Base-by-base conservation (phyloP, 805 yeast genomes). In the Candida corydali region DNA sequence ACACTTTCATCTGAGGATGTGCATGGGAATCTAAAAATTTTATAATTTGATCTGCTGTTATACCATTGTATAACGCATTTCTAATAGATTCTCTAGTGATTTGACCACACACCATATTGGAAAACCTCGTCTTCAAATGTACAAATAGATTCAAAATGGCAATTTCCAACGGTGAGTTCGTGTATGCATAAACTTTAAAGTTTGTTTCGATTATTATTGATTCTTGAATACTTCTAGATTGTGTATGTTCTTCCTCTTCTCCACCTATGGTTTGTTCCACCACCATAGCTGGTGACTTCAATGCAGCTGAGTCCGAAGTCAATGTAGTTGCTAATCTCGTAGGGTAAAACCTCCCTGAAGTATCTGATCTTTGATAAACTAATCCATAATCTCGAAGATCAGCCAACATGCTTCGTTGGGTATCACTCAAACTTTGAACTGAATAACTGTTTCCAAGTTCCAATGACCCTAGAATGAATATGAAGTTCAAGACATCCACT, bases 11-110 rank as follows among this genome's bases (percentile, higher is more conserved):
- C 55, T 88, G 95, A 2, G 94, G 85, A 61, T 91, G 98, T 0
- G 97, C 96, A 65, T 93, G 96, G 0, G 88, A 75, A 44, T 86
- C 88, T 30, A 93, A 61, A 55, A 91, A 93, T 45, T 86, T 78
- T 42, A 93, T 83, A 48, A 93, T 86, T 56, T 93, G 98, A 26
- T 88, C 96, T 0, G 98, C 91, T 0, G 96, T 85, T 49, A 93
- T 93, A 19, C 98, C 98, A 49, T 84, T 86, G 28, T 69, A 55
- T 26, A 93, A 62, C 0, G 98, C 98, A 37, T 75, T 69, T 41
- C 98, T 70, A 15, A 93, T 81, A 0, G 96, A 86, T 50, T 91
- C 97, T 57, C 98, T 76, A 4, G 97, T 89, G 40, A 93, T 75
- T 45, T 85, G 87, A 2, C 98, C 98, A 3, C 93, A 78, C 3